Evolutionary conservation across 352 stramenopile species (phyloP).

Genomic region (Globisporangium camurandrum): DNA sequence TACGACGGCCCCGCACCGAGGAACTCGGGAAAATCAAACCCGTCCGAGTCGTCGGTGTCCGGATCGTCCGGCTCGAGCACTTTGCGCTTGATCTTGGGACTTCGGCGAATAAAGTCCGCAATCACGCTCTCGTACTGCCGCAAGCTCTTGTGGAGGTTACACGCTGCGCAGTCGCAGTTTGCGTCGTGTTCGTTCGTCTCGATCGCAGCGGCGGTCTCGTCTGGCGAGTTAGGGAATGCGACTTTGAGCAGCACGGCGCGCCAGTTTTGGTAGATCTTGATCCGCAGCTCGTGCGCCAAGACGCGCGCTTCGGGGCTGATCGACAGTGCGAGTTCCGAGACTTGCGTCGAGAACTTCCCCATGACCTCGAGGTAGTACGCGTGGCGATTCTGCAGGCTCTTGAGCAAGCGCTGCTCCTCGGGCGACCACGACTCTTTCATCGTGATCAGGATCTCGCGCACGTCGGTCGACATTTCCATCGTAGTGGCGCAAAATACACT

Average conservation of each 20-base stretch:
- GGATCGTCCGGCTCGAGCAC: constrained; percentile 10
- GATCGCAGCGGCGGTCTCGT: constrained; percentile 29
- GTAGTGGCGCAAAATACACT: background rate
- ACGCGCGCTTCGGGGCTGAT: constrained; percentile 72
- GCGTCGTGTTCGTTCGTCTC: constrained; percentile 24
- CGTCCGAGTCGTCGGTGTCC: constrained; percentile 11
- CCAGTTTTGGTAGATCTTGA: constrained; percentile 83
- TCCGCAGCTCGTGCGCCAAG: constrained; percentile 60
- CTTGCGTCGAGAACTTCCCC: constrained; percentile 50
- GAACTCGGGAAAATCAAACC: constrained; percentile 14
- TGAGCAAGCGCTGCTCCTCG: constrained; percentile 61
- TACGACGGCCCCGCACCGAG: constrained; percentile 9
- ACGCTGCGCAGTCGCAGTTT: constrained; percentile 45
- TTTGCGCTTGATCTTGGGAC: constrained; percentile 36
- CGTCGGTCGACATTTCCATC: constrained; percentile 81
- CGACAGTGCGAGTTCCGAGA: constrained; percentile 45
- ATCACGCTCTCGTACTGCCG: constrained; percentile 51
- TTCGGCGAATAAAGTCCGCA: constrained; percentile 48
- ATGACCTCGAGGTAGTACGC: constrained; percentile 66
- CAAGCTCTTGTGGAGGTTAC: constrained; percentile 40
- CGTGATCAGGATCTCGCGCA: constrained; percentile 71
- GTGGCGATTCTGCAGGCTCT: constrained; percentile 57
- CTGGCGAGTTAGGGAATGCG: constrained; percentile 45
- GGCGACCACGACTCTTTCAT: constrained; percentile 68
- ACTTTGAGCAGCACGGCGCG: constrained; percentile 63